A percentile compares a stretch with the other conserved stretches of the same genome.
Conservation (phyloP, 257 asterid species). For the Verbascum thapsus region DNA sequence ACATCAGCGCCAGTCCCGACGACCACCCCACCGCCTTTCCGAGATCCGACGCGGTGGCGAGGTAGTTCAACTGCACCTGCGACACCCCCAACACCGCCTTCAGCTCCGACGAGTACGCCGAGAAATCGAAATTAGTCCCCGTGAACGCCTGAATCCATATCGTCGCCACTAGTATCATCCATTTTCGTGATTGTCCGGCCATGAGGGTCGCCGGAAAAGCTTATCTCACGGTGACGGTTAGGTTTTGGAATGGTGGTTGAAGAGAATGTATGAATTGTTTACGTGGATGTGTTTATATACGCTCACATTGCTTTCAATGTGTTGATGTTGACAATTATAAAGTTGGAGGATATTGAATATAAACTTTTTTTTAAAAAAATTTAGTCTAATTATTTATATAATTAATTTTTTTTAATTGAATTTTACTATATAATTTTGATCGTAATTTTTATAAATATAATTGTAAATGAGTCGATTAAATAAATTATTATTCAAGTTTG, state of each 20-base stretch:
- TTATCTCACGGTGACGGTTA: constrained; percentile 15
- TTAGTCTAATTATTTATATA: too few relatives aligned
- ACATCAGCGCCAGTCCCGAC: constrained; percentile 74
- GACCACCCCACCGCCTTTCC: constrained; percentile 94
- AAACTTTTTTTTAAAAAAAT: too few relatives aligned
- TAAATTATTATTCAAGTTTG: too few relatives aligned
- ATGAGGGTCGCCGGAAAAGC: constrained; percentile 24
- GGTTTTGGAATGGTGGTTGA: not conserved
- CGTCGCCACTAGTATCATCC: constrained; percentile 82
- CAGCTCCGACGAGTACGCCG: constrained; percentile 82
- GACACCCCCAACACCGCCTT: constrained; percentile 70
- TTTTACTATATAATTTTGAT: too few relatives aligned
- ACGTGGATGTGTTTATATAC: constrained; percentile 52
- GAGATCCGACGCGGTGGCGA: constrained; percentile 90
- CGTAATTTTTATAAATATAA: too few relatives aligned
- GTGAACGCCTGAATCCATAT: constrained; percentile 94
- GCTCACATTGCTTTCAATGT: constrained; percentile 11
- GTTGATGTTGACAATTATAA: not conserved
- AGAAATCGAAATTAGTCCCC: constrained; percentile 85
- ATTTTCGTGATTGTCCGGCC: constrained; percentile 69
- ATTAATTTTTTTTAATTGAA: too few relatives aligned
- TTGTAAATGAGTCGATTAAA: too few relatives aligned
- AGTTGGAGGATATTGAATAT: too few relatives aligned
- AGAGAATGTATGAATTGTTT: not conserved
- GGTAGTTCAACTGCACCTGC: constrained; percentile 82